Evolutionary conservation across 805 yeast species (phyloP).

Genomic region (Kazachstania viticola): DNA sequence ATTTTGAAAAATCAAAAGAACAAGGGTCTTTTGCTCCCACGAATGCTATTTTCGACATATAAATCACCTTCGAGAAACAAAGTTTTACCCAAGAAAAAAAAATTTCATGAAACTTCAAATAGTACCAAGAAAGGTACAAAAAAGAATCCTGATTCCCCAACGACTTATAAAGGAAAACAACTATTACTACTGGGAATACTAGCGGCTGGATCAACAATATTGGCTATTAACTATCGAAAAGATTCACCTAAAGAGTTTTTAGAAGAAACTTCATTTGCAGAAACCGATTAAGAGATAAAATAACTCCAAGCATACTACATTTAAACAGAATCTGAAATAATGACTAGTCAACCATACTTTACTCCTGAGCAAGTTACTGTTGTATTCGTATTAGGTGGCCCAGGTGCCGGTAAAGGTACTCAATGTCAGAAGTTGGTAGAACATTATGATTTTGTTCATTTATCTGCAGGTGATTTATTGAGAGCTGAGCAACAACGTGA

Average conservation of each 20-base stretch:
- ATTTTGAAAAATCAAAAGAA: no score
- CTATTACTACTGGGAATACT: slow-evolving; percentile 31
- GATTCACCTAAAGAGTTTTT: slow-evolving; percentile 34
- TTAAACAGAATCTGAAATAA: slow-evolving; percentile 7
- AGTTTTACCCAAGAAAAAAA: no score
- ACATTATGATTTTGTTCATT: slow-evolving; percentile 72
- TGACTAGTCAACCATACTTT: slow-evolving; percentile 33
- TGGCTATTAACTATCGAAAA: slow-evolving; percentile 33
- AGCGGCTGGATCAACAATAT: slow-evolving; percentile 40
- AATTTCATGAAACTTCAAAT: no score
- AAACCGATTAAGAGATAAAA: slow-evolving; percentile 1
- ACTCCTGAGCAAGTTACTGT: slow-evolving; percentile 60
- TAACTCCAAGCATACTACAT: no score
- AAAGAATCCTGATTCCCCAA: neutral
- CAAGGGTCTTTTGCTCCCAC: no score
- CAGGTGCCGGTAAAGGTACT: slow-evolving; percentile 97
- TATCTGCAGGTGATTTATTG: slow-evolving; percentile 92
- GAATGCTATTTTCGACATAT: no score
- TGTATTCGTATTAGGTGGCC: slow-evolving; percentile 89
- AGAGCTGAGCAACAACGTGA: slow-evolving; percentile 82
- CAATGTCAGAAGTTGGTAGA: slow-evolving; percentile 80
- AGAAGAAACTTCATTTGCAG: no score
- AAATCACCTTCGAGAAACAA: no score
- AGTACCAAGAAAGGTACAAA: neutral
- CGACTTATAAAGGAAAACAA: neutral